These are phyloP conservation scores for Amanita polypyramis DNA, from an alignment of 768 basidiomycete species.

Conservation along the genomic window DNA sequence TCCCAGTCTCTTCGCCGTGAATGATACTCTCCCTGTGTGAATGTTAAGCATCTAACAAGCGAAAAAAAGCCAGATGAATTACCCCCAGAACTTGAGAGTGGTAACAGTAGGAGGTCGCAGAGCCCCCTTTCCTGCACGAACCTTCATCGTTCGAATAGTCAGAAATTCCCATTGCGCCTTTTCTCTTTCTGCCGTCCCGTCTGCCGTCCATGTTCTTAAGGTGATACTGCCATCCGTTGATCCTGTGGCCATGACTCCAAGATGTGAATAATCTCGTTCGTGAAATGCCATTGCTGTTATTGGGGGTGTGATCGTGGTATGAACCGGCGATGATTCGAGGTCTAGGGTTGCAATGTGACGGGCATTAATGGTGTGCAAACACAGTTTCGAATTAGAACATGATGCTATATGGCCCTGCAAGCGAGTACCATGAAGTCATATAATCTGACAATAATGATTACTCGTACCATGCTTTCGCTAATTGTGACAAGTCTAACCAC, in stretches of 20 bases:
- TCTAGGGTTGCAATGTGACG: constrained; percentile 66
- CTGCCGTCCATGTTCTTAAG: constrained; percentile 77
- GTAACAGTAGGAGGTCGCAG: constrained; percentile 44
- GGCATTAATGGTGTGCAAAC: constrained; percentile 81
- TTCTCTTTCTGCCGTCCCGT: constrained; percentile 56
- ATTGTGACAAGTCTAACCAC: constrained; percentile 63
- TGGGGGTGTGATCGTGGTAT: constrained; percentile 34
- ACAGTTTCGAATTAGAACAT: constrained; percentile 61
- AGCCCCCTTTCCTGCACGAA: constrained; percentile 26
- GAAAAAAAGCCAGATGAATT: constrained; percentile 12
- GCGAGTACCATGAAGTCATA: neutral
- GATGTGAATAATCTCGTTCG: constrained; percentile 75
- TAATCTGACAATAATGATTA: neutral
- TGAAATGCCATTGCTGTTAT: constrained; percentile 80
- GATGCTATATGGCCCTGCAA: constrained; percentile 79
- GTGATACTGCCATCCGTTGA: constrained; percentile 66
- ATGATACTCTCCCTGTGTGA: constrained; percentile 42
- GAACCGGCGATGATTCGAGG: constrained; percentile 34
- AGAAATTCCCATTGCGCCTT: constrained; percentile 70
- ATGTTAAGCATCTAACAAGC: neutral
- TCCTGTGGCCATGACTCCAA: constrained; percentile 75
- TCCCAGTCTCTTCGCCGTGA: constrained; percentile 57
- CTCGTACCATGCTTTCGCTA: constrained; percentile 77
- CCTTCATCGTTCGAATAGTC: constrained; percentile 57
- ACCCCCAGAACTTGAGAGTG: constrained; percentile 80